Evolutionary conservation across 176 grass and related monocot species (phyloP), one percentile per base, ranked within the genome.

Genomic region (Hyparrhenia diplandra): DNA sequence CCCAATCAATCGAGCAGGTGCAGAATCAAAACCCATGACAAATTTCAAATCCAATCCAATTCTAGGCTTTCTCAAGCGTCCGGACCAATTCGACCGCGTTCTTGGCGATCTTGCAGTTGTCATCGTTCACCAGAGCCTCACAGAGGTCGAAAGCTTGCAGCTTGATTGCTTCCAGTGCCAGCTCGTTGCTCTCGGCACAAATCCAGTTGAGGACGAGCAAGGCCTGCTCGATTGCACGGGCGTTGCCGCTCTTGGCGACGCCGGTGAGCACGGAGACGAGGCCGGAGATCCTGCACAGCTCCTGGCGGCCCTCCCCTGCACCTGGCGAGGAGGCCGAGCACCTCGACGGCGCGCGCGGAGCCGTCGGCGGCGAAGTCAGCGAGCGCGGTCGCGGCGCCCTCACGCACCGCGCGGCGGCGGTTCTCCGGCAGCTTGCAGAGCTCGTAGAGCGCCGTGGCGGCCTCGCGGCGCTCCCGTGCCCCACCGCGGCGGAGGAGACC

Each of bases 381-480:
- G 68, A 99, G 90, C 89, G 76, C 78, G 4, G 81, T 85, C 16
- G 85, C 49, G 0, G 81, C 82, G 28, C 96, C 90, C 10, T 83
- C 88, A 41, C 86, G 90, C 66, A 90, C 88, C 34, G 88, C 77
- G 27, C 92, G 86, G 9, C 90, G 85, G 17, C 92, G 70, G 76
- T 99, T 99, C 64, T 92, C 88, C 10, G 92, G 88, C 57, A 95
- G 90, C 79, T 98, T 98, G 79, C 92, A 98, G 77, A 98, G 81
- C 92, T 98, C 96, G 90, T 82, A 98, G 58, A 98, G 81, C 2
- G 95, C 84, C 1, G 95, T 97, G 18, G 95, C 85, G 0, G 92
- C 92, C 88, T 97, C 92, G 8, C 92, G 90, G 21, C 88, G 88
- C 86, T 92, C 88, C 78, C 88, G 88, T 37, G 45, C 67, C 69